Evolutionary conservation across 2,329 filamentous ascomycete genomes (phyloP), one percentile per base, ranked within the genome.

Genomic region (Neofusicoccum kwambonambiense): DNA sequence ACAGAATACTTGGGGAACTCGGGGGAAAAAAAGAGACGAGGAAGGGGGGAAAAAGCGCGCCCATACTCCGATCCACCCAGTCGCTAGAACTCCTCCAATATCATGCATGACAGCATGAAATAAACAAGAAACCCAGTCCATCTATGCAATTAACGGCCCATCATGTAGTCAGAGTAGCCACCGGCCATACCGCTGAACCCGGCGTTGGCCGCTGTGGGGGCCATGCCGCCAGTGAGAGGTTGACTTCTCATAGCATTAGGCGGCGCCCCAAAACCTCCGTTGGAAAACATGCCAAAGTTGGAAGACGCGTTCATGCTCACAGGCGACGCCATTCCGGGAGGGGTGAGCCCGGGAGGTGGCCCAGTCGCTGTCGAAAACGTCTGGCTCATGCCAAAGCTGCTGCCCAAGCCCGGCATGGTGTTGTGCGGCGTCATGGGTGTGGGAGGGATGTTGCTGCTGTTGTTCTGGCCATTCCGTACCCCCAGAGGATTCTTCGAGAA

Each of bases 401-500:
- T 77, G n/a, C 79, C 87, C 74, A 88, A 86, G 37, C 85, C 85
- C 44, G 82, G 82, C 70, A 88, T 75, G n/a, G 81, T 77, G 9
- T 81, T 81, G 42, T 82, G 81, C 4, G 82, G 80, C 22, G 81
- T 79, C 67, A 86, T 79, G 9, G 80, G 77, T 15, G 63, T 45
- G 81, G 82, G n/a, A 80, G 74, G 19, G 82, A 77, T 44, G 80
- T 82, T 76, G 84, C 81, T 60, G 66, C 79, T 84, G 60, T 81
- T 81, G 41, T 82, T 83, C 72, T 93, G 92, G 31, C 87, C 88
- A 1, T 91, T 92, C 51, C 95, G 90, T 34, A 98, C 94, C 22
- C 95, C 95, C 1, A 98, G 84, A 0, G 95, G 95, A 71, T 98
- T 98, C 81, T 98, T 98, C 35, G 94, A 97, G 77, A 97, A 99